Evolutionary conservation across 1,284 basidiomycete species (phyloP).

Genomic region (Mycena sp.): DNA sequence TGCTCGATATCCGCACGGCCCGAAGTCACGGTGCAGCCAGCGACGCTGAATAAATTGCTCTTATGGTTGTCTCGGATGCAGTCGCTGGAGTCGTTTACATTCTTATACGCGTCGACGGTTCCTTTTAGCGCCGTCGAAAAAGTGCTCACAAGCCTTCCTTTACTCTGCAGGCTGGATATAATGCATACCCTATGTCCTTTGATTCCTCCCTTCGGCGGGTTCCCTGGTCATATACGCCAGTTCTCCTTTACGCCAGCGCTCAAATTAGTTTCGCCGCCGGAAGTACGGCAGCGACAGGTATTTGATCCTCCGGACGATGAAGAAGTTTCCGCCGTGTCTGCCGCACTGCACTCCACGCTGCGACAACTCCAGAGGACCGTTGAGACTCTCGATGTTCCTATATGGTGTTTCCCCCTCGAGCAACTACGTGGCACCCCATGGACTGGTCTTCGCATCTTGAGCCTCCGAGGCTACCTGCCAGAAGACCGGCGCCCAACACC

Average conservation of each 20-base stretch:
- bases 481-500: neutral
- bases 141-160: neutral
- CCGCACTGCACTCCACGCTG: neutral
- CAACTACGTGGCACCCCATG: conserved; percentile 2
- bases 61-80: neutral
- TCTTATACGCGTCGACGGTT: neutral
- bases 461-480: conserved; percentile 5
- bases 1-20: neutral
- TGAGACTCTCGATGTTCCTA: conserved; percentile 8
- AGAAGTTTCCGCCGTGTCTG: neutral
- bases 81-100: neutral
- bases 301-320: neutral
- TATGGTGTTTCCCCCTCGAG: conserved; percentile 6
- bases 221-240: neutral
- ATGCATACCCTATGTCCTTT: neutral
- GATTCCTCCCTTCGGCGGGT: neutral
- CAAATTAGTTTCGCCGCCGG: neutral
- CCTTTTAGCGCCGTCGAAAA: neutral
- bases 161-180: neutral
- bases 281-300: neutral
- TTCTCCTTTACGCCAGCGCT: neutral
- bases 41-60: neutral
- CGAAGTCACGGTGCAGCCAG: neutral
- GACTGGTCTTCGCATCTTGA: conserved; percentile 2
- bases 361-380: neutral